These are phyloP conservation scores for Ceratocystis papillata DNA, from an alignment of 2,329 filamentous ascomycete genomes.

Conservation along the genomic window DNA sequence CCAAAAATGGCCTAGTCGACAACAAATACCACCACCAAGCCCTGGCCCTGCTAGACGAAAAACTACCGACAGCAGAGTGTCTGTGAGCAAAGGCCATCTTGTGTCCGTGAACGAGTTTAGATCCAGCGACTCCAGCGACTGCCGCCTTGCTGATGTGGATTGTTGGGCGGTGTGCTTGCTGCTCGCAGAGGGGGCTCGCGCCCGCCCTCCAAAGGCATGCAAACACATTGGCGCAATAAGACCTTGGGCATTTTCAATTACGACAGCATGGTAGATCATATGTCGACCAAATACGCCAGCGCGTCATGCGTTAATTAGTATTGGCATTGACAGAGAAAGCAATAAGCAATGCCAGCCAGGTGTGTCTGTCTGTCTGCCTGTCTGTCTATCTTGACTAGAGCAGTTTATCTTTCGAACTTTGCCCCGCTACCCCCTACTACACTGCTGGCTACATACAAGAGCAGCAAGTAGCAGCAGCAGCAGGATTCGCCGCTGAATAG, in stretches of 20 bases:
- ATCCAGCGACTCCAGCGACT: not conserved
- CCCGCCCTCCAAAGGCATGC: constrained; percentile 2
- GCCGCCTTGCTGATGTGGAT: not conserved
- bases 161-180: not conserved
- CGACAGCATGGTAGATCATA: not conserved
- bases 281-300: not conserved
- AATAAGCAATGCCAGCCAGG: too few relatives aligned
- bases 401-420: not conserved
- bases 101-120: not conserved
- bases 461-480: not conserved
- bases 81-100: not conserved
- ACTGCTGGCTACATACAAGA: not conserved
- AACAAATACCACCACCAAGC: not conserved
- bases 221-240: not conserved
- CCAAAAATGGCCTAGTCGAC: not conserved
- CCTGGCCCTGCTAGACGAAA: not conserved
- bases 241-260: constrained; percentile 2
- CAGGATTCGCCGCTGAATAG: not conserved
- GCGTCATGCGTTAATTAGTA: not conserved
- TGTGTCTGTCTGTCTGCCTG: not conserved
- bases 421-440: not conserved
- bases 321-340: not conserved
- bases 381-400: not conserved
- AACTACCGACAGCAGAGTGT: not conserved
- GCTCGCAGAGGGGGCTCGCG: not conserved